A percentile compares a stretch with the other conserved stretches of the same genome.
Evolutionary conservation across 2,329 filamentous ascomycete species (phyloP).

Genomic region (Colletotrichum sp.): DNA sequence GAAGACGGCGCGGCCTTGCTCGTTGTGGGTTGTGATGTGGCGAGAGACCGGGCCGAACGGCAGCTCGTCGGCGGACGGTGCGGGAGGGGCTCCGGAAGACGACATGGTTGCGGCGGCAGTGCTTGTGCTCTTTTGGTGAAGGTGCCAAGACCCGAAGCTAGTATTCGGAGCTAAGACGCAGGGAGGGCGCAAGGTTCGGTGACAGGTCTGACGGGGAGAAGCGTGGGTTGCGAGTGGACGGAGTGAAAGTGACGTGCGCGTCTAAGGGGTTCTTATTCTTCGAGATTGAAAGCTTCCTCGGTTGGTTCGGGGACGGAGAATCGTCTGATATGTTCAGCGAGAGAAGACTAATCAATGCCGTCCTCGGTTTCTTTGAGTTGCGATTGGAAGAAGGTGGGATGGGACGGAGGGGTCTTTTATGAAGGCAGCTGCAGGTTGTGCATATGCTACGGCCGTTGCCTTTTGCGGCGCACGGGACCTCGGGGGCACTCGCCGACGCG

Average conservation of each 20-base stretch:
- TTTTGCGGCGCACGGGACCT: constrained; percentile 5
- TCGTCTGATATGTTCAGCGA: not conserved
- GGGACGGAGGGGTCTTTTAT: constrained; percentile 1
- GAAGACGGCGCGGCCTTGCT: constrained; percentile 29
- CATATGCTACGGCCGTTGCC: not conserved
- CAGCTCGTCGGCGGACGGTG: not conserved
- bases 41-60: constrained; percentile 12
- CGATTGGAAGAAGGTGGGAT: not conserved
- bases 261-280: not conserved
- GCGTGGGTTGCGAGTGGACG: not conserved
- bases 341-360: not conserved
- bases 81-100: not conserved
- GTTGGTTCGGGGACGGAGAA: not conserved
- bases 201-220: not conserved
- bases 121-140: not conserved
- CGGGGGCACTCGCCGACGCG: not conserved
- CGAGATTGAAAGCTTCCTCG: not conserved
- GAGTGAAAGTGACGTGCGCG: not conserved
- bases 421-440: not conserved
- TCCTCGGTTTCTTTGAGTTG: not conserved
- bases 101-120: not conserved
- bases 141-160: not conserved
- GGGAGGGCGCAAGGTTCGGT: not conserved
- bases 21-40: constrained; percentile 30
- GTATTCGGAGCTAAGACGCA: not conserved